Conservation (phyloP, 179 eudicot species). For the Heliamphora pulchella region DNA sequence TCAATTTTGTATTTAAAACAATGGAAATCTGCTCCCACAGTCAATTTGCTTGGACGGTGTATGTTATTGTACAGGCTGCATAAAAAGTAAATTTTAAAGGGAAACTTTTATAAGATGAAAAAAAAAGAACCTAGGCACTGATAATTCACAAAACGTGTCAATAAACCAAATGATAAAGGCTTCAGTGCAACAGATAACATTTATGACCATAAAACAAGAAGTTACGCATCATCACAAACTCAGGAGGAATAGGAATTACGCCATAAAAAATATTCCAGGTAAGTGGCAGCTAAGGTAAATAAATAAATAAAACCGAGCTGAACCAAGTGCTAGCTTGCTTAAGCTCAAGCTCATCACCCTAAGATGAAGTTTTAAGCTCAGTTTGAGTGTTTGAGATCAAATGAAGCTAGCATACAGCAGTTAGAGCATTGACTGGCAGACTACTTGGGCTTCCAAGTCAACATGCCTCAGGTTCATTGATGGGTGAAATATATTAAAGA, state of each 20-base stretch:
- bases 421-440: not conserved
- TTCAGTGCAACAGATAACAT: not conserved
- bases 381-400: not conserved
- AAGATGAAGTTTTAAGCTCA: not conserved
- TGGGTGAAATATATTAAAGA: not conserved
- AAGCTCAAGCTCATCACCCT: not conserved
- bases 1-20: conserved; percentile 84
- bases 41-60: conserved; percentile 73
- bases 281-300: not conserved
- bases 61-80: conserved; percentile 85
- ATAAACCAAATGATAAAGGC: conserved; percentile 1
- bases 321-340: not conserved
- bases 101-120: not conserved
- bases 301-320: not conserved
- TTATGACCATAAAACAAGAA: not conserved
- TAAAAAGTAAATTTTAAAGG: not conserved
- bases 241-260: not conserved
- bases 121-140: not conserved
- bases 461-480: not conserved
- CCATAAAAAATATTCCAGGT: not conserved
- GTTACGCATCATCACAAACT: not conserved
- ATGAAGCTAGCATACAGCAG: not conserved
- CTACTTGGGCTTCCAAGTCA: not conserved
- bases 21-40: conserved; percentile 55
- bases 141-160: not conserved